Evolutionary conservation across 2,329 filamentous ascomycete species (phyloP).

Genomic region (Colletotrichum simmondsii): DNA sequence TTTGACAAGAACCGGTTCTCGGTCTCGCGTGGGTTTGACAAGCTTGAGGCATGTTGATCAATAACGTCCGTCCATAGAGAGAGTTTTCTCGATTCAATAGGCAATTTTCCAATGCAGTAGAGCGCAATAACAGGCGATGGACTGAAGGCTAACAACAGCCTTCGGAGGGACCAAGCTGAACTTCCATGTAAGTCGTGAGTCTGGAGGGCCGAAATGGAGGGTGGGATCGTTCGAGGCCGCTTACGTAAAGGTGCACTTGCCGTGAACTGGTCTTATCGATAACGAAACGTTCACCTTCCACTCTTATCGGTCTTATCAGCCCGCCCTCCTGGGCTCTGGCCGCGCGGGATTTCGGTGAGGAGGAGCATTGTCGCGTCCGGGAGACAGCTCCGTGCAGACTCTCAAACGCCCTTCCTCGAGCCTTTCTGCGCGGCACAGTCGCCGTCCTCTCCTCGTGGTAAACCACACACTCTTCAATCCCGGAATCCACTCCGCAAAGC

Average conservation of each 20-base stretch:
- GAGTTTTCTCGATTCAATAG: neutral
- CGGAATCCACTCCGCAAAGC: neutral
- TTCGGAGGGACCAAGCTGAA: neutral
- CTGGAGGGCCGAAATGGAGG: neutral
- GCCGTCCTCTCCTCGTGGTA: neutral
- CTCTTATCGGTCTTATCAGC: conserved; percentile 1
- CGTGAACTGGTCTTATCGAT: neutral
- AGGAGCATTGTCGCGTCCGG: conserved; percentile 14
- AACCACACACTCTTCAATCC: neutral
- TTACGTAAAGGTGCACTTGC: neutral
- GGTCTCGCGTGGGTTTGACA: conserved; percentile 12
- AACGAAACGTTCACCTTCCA: neutral
- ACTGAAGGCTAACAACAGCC: neutral
- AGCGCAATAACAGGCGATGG: neutral
- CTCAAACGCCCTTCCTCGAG: conserved; percentile 18
- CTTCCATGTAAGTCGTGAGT: conserved; percentile 6
- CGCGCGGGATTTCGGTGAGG: conserved; percentile 6
- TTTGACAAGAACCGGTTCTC: neutral
- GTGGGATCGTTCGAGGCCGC: neutral
- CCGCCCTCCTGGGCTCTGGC: neutral
- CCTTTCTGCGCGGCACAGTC: neutral
- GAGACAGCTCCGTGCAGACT: conserved; percentile 18
- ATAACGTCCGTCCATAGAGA: neutral
- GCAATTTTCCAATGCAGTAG: neutral
- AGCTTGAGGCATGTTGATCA: neutral